A percentile compares a stretch with the other conserved stretches of the same genome.
Conservation (phyloP, 768 basidiomycete genomes). For the Macrolepiota fuliginosa region DNA sequence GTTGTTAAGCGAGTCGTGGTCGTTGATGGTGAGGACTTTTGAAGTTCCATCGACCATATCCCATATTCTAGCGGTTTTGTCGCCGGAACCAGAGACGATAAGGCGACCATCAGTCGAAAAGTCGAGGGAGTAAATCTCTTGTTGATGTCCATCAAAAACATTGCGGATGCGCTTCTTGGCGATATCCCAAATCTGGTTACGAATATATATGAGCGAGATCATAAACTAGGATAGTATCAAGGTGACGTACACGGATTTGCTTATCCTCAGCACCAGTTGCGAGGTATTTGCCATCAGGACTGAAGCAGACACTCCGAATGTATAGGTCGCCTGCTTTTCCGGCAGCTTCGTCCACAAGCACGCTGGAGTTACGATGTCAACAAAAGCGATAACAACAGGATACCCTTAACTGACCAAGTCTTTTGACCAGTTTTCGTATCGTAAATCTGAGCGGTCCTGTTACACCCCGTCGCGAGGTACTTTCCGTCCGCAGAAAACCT, state of each 20-base stretch:
- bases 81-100: constrained; percentile 87
- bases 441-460: constrained; percentile 92
- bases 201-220: constrained; percentile 27
- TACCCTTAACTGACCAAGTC: constrained; percentile 60
- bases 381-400: neutral
- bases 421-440: constrained; percentile 86
- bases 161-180: constrained; percentile 68
- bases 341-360: constrained; percentile 74
- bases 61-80: constrained; percentile 41
- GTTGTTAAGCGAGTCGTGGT: constrained; percentile 38
- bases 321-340: constrained; percentile 81
- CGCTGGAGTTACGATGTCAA: constrained; percentile 35
- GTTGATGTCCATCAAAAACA: constrained; percentile 81
- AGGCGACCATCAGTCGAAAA: constrained; percentile 79
- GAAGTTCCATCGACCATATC: constrained; percentile 30
- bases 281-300: constrained; percentile 81
- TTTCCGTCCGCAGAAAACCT: constrained; percentile 93
- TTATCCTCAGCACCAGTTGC: constrained; percentile 95
- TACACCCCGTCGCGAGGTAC: constrained; percentile 89
- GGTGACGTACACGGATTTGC: constrained; percentile 68
- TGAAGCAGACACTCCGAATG: constrained; percentile 90
- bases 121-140: constrained; percentile 90
- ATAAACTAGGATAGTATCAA: neutral
- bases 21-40: constrained; percentile 38
- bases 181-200: constrained; percentile 82